Conservation (phyloP, 768 basidiomycete species). For the Trametes punicea region DNA sequence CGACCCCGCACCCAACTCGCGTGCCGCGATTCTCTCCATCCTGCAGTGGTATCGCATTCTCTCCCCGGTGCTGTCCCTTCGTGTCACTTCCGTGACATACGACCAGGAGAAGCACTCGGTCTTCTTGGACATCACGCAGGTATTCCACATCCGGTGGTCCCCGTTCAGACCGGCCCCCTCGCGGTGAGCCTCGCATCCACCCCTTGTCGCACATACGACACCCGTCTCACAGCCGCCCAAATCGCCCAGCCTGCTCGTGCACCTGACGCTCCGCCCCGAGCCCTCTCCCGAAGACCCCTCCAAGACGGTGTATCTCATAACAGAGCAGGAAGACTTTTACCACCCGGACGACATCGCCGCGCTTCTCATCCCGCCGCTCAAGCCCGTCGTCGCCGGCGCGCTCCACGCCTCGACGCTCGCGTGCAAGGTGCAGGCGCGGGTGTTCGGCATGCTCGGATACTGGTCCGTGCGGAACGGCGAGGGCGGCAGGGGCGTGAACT, state of each 20-base stretch:
- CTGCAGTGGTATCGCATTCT: conserved; percentile 68
- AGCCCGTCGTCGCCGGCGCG: conserved; percentile 34
- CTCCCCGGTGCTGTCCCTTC: conserved; percentile 47
- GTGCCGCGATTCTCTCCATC: conserved; percentile 52
- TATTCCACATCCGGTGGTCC: conserved; percentile 49
- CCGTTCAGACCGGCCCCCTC: conserved; percentile 44
- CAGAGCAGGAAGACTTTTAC: conserved; percentile 56
- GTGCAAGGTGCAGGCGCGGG: conserved; percentile 21
- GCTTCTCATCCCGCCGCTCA: conserved; percentile 42
- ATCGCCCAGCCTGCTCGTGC: conserved; percentile 41
- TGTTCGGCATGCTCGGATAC: conserved; percentile 15
- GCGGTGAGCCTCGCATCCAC: conserved; percentile 35
- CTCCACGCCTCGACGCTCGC: conserved; percentile 28
- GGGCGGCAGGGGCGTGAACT: conserved; percentile 15
- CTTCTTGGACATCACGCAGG: conserved; percentile 51
- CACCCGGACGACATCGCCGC: conserved; percentile 52
- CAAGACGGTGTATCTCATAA: conserved; percentile 46
- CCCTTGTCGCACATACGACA: background rate
- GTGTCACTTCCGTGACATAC: conserved; percentile 46
- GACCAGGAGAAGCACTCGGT: conserved; percentile 40
- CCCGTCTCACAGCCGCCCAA: background rate
- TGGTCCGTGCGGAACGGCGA: conserved; percentile 18
- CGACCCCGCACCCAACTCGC: conserved; percentile 43
- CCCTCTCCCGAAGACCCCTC: conserved; percentile 13
- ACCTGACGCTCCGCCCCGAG: conserved; percentile 42